phyloP scores from a whole-genome alignment of 2,329 filamentous ascomycete species.

The Biscogniauxia mediterranea region DNA sequence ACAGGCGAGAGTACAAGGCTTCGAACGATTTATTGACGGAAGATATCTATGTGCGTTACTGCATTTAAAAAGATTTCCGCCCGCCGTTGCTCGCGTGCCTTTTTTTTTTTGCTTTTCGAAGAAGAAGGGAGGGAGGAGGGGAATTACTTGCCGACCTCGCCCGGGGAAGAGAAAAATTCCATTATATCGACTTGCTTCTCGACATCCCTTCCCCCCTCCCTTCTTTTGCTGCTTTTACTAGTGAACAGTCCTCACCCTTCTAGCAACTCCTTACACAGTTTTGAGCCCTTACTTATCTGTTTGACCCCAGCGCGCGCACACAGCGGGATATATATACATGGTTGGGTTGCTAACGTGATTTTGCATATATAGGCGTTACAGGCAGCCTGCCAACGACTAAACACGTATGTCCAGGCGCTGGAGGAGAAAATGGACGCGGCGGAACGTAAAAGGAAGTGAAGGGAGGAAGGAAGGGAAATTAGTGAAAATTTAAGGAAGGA shows the following conservation, averaged over 20 bases:
- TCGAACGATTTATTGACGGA: constrained; percentile 91
- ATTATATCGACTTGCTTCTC: background rate
- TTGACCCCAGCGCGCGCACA: constrained; percentile 2
- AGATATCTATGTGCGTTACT: constrained; percentile 85
- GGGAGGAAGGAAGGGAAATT: background rate
- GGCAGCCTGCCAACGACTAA: constrained; percentile 80
- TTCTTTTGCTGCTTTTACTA: constrained; percentile 20
- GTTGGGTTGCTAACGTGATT: constrained; percentile 10
- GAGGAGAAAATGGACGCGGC: constrained; percentile 74
- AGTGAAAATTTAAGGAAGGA: constrained; percentile 1
- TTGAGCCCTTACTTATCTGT: background rate
- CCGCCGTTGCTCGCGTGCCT: constrained; percentile 17
- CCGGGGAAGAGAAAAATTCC: background rate
- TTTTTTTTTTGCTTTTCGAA: constrained; percentile 9
- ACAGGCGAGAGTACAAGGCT: constrained; percentile 78
- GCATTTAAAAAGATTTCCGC: constrained; percentile 29
- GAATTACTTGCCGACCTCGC: too few species aligned
- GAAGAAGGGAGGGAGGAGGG: constrained; percentile 4
- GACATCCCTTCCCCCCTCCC: background rate
- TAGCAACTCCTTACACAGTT: constrained; percentile 1
- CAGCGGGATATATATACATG: background rate
- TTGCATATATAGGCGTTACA: constrained; percentile 67
- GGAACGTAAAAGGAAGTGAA: constrained; percentile 65
- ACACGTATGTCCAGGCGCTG: constrained; percentile 76
- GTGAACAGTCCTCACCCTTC: constrained; percentile 22